phyloP scores from a whole-genome alignment of 768 basidiomycete species.

The Amylocystis lapponica region DNA sequence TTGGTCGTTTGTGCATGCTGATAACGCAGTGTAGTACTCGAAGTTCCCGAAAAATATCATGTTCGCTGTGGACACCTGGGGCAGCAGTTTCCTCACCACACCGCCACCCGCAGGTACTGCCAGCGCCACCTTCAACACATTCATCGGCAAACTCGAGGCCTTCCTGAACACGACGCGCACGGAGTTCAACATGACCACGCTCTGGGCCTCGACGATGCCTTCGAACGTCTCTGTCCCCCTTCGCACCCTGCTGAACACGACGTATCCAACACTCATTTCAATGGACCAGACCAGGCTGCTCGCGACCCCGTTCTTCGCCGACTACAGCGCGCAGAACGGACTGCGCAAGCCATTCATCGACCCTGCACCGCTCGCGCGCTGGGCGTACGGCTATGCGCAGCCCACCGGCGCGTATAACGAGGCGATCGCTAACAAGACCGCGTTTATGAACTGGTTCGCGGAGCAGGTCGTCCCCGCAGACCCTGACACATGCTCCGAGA shows the following conservation, averaged over 20 bases:
- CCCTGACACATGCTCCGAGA: constrained; percentile 20
- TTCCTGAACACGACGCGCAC: constrained; percentile 23
- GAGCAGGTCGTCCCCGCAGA: constrained; percentile 13
- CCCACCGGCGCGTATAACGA: constrained; percentile 13
- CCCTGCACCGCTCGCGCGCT: constrained; percentile 22
- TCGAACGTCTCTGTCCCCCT: constrained; percentile 16
- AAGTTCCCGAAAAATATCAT: constrained; percentile 23
- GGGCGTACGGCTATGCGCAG: constrained; percentile 18
- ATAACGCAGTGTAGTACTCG: constrained; percentile 11
- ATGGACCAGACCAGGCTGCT: constrained; percentile 22
- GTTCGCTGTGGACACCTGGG: constrained; percentile 21
- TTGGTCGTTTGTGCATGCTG: background rate
- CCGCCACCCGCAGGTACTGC: constrained; percentile 16
- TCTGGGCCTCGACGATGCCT: constrained; percentile 19
- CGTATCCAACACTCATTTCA: constrained; percentile 23
- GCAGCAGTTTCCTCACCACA: constrained; percentile 17
- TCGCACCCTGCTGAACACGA: constrained; percentile 18
- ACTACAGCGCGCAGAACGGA: constrained; percentile 16
- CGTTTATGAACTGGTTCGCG: constrained; percentile 27
- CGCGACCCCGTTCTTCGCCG: constrained; percentile 23
- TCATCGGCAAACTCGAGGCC: constrained; percentile 21
- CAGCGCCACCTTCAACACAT: constrained; percentile 19
- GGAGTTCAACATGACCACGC: constrained; percentile 15
- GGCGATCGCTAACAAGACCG: constrained; percentile 20
- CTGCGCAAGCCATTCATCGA: constrained; percentile 25